Percentiles rank a stretch among this genome's conserved stretches.
Conservation (phyloP, 2,329 filamentous ascomycete genomes). For the Fusarium globosum region DNA sequence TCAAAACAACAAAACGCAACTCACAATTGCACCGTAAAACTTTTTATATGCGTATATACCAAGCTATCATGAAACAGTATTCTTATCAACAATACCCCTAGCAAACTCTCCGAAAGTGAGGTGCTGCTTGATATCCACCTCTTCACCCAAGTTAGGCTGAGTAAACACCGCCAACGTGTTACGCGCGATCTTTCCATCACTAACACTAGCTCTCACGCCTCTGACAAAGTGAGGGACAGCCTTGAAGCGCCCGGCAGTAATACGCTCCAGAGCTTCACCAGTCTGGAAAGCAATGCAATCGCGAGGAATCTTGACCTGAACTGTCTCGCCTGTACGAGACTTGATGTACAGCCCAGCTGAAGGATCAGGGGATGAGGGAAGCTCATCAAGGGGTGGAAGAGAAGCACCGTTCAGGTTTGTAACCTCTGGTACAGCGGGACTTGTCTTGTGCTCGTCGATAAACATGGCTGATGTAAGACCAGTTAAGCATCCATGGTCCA, state of each 20-base stretch:
- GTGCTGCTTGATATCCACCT: constrained; percentile 75
- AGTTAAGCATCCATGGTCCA: constrained; percentile 94
- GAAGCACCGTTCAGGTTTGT: constrained; percentile 42
- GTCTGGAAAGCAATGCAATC: constrained; percentile 97
- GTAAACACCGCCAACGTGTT: constrained; percentile 98
- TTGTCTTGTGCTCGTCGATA: constrained; percentile 75
- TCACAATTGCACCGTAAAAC: not conserved
- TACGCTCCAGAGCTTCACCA: constrained; percentile 88
- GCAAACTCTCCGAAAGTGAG: constrained; percentile 83
- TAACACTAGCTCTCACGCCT: constrained; percentile 70
- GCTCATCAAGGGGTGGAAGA: constrained; percentile 71
- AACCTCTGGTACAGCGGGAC: constrained; percentile 49
- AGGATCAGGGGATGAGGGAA: constrained; percentile 81
- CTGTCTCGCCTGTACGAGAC: constrained; percentile 81
- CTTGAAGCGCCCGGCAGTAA: constrained; percentile 90
- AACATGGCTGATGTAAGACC: constrained; percentile 97
- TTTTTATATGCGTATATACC: not conserved
- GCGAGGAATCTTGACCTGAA: constrained; percentile 91
- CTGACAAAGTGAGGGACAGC: constrained; percentile 96
- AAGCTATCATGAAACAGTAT: constrained; percentile 60
- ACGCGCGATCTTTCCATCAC: constrained; percentile 69
- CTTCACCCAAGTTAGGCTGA: constrained; percentile 89
- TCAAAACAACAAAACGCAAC: no score
- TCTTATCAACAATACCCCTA: constrained; percentile 67
- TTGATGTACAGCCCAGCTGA: constrained; percentile 93